Conservation (phyloP, 1,139 yeast genomes). For the Blastobotrys aristatus region DNA sequence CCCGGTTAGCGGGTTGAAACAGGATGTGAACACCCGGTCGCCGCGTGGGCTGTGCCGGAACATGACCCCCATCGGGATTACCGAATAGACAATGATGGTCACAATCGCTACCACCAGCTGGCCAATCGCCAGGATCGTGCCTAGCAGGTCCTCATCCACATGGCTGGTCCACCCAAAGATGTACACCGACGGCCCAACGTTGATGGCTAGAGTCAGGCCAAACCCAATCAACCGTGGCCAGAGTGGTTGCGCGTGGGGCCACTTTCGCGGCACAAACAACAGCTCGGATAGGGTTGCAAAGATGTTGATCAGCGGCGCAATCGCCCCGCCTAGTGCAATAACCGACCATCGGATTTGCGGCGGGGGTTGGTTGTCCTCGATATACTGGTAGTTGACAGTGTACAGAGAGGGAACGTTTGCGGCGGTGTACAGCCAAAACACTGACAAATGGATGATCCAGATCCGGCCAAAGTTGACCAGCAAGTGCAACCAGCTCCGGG, state of each 20-base stretch:
- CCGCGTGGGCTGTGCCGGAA: slow-evolving; percentile 32
- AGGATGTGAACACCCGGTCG: slow-evolving; percentile 40
- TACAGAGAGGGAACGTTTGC: slow-evolving; percentile 75
- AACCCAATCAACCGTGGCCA: slow-evolving; percentile 43
- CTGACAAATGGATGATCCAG: slow-evolving; percentile 74
- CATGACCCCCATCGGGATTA: slow-evolving; percentile 53
- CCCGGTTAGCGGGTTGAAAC: slow-evolving; percentile 50
- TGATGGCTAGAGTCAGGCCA: slow-evolving; percentile 42
- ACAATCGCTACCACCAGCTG: slow-evolving; percentile 58
- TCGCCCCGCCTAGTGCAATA: slow-evolving; percentile 66
- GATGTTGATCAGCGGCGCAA: slow-evolving; percentile 61
- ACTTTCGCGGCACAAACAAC: slow-evolving; percentile 59
- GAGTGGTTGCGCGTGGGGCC: slow-evolving; percentile 61
- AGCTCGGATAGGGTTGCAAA: slow-evolving; percentile 60
- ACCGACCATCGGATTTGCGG: slow-evolving; percentile 56
- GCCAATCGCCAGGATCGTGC: slow-evolving; percentile 47
- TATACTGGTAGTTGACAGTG: slow-evolving; percentile 55
- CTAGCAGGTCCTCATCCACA: slow-evolving; percentile 46
- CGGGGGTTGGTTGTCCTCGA: slow-evolving; percentile 60
- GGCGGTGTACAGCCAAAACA: slow-evolving; percentile 78
- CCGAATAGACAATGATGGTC: slow-evolving; percentile 57
- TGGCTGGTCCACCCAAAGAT: slow-evolving; percentile 48
- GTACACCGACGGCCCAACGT: slow-evolving; percentile 59
- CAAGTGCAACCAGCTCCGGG: slow-evolving; percentile 73
- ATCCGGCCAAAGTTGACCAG: slow-evolving; percentile 73